phyloP scores from a whole-genome alignment of 352 stramenopile species.

The Globisporangium viniferum region DNA sequence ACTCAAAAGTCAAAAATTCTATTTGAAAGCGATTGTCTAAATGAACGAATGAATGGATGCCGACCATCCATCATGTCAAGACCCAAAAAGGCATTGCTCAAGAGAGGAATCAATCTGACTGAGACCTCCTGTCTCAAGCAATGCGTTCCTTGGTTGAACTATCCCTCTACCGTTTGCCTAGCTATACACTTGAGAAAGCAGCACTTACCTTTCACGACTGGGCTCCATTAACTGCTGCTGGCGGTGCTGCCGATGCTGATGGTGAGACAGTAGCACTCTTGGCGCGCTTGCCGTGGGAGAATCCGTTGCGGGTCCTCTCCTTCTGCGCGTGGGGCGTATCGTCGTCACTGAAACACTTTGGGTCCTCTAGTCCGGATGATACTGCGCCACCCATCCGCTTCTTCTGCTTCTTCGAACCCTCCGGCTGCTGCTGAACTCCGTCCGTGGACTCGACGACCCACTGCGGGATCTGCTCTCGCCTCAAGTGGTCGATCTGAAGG shows the following conservation, averaged over 20 bases:
- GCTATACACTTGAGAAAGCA: conserved; percentile 1
- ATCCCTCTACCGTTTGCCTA: background rate
- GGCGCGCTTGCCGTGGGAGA: conserved; percentile 10
- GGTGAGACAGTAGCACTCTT: background rate
- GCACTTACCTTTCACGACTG: conserved; percentile 3
- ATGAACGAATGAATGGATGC: background rate
- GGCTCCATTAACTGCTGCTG: background rate
- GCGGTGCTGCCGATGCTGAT: background rate
- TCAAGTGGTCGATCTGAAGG: conserved; percentile 75
- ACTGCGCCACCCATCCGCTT: background rate
- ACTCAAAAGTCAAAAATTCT: background rate
- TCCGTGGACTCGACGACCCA: conserved; percentile 59
- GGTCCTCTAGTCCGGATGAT: conserved; percentile 3
- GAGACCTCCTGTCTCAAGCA: background rate
- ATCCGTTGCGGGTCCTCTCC: background rate
- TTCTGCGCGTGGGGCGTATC: conserved; percentile 28
- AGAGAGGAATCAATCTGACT: background rate
- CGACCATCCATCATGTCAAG: background rate
- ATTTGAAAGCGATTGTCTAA: background rate
- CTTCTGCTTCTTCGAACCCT: conserved; percentile 16
- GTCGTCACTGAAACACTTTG: conserved; percentile 28
- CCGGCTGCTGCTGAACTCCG: background rate
- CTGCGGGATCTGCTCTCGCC: conserved; percentile 41
- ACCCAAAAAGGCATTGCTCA: background rate
- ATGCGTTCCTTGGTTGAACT: background rate